Conservation (phyloP, 1,284 basidiomycete species). For the Ganoderma meredithae region DNA sequence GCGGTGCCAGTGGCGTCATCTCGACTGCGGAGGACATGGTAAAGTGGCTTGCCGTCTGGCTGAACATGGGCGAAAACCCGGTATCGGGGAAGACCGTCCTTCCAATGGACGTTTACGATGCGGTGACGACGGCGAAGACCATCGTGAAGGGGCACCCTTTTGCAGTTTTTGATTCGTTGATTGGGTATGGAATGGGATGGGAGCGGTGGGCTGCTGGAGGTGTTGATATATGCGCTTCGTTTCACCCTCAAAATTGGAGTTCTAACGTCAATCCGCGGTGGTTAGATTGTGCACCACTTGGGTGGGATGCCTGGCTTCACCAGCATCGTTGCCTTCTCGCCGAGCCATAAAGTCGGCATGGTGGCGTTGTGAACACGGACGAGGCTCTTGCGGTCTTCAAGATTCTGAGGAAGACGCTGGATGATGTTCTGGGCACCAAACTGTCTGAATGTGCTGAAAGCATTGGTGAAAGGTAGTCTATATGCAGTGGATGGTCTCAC, state of each 20-base stretch:
- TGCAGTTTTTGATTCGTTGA: constrained; percentile 26
- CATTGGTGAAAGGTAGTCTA: background rate
- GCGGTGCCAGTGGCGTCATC: constrained; percentile 43
- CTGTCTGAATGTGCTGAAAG: background rate
- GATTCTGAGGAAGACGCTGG: constrained; percentile 30
- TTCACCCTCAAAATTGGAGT: background rate
- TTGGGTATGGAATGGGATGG: constrained; percentile 54
- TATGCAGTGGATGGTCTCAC: background rate
- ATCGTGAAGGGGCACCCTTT: constrained; percentile 21
- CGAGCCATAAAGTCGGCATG: constrained; percentile 47
- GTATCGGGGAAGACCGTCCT: constrained; percentile 49
- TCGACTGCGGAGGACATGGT: constrained; percentile 42
- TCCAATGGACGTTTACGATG: constrained; percentile 46
- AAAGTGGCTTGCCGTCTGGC: constrained; percentile 51
- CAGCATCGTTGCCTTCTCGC: constrained; percentile 42
- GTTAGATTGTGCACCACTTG: constrained; percentile 33
- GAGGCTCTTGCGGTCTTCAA: constrained; percentile 43
- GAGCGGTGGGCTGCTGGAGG: constrained; percentile 37
- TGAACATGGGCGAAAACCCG: constrained; percentile 52
- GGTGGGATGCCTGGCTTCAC: constrained; percentile 46
- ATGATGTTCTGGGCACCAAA: constrained; percentile 6
- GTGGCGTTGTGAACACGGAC: constrained; percentile 51
- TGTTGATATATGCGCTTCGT: background rate
- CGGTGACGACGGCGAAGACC: constrained; percentile 45
- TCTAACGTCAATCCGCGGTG: background rate